A percentile compares a stretch with the other conserved stretches of the same genome.
Conservation (phyloP, 108 stramenopile genomes). For the Skeletonema grethae region DNA sequence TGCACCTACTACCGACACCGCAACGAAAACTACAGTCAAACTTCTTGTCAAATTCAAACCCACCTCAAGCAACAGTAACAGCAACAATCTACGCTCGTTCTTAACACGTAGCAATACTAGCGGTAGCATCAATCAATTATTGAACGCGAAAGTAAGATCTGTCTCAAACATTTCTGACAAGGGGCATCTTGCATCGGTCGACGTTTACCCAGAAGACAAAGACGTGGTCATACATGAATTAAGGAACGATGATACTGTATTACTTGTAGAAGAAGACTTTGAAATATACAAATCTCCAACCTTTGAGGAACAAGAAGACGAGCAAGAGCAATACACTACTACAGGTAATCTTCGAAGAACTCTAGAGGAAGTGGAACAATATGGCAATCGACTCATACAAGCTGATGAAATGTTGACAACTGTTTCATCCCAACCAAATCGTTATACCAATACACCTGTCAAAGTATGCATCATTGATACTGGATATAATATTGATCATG, state of each 20-base stretch:
- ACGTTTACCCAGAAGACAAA: neutral
- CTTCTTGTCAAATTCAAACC: neutral
- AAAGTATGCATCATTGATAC: constrained; percentile 60
- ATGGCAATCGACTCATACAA: constrained; percentile 30
- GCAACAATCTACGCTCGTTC: neutral
- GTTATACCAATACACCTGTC: constrained; percentile 24
- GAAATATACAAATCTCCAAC: neutral
- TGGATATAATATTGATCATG: constrained; percentile 45
- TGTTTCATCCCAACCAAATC: constrained; percentile 6
- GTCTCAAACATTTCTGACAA: neutral
- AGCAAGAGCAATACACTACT: neutral
- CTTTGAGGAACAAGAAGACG: neutral
- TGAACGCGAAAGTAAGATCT: neutral
- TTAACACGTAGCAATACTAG: neutral
- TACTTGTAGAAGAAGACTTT: constrained; percentile 37
- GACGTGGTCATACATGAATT: constrained; percentile 15
- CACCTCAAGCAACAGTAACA: neutral
- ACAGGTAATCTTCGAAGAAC: constrained; percentile 3
- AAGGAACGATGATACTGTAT: constrained; percentile 23
- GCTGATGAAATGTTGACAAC: constrained; percentile 16
- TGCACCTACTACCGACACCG: neutral
- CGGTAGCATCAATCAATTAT: neutral
- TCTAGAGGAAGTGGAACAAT: constrained; percentile 23
- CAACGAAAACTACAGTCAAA: neutral
- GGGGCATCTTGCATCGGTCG: neutral